Conservation (phyloP, 106 monocot species). For the Apostasia shenzhenica region DNA sequence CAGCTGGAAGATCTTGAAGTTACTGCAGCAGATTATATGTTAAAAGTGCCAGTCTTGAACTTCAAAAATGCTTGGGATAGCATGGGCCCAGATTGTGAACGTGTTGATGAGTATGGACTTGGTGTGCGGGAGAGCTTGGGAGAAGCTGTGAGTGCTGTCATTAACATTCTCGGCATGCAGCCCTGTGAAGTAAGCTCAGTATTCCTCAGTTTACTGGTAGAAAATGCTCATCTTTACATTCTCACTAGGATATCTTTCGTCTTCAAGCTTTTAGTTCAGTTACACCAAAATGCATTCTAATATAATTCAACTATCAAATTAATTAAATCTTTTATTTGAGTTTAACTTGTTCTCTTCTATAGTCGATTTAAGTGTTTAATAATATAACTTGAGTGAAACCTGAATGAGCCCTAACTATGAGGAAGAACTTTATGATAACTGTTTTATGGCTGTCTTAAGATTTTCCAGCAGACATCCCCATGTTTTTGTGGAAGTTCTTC, state of each 20-base stretch:
- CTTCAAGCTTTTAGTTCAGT: background rate
- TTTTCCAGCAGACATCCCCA: too few relatives aligned
- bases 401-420: too few relatives aligned
- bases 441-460: too few relatives aligned
- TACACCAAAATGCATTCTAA: background rate
- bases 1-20: slow-evolving; percentile 95
- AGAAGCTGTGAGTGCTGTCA: slow-evolving; percentile 86
- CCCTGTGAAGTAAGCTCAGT: slow-evolving; percentile 82
- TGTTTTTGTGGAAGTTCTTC: too few relatives aligned
- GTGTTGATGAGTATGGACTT: slow-evolving; percentile 89
- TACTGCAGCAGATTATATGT: slow-evolving; percentile 76
- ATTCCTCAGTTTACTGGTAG: background rate
- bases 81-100: slow-evolving; percentile 68
- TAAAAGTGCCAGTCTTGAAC: slow-evolving; percentile 68
- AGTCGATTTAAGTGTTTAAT: too few relatives aligned
- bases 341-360: too few relatives aligned
- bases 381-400: too few relatives aligned
- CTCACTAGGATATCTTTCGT: background rate
- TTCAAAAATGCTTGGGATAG: slow-evolving; percentile 97
- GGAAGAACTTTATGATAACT: too few relatives aligned
- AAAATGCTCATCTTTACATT: background rate
- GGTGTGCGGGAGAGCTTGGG: slow-evolving; percentile 77
- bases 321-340: too few relatives aligned
- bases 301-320: too few relatives aligned
- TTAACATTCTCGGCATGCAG: slow-evolving; percentile 89